A percentile compares a stretch with the other conserved stretches of the same genome.
phyloP scores from a whole-genome alignment of 176 grass and related monocot genomes.

The Triticum turgidum region DNA sequence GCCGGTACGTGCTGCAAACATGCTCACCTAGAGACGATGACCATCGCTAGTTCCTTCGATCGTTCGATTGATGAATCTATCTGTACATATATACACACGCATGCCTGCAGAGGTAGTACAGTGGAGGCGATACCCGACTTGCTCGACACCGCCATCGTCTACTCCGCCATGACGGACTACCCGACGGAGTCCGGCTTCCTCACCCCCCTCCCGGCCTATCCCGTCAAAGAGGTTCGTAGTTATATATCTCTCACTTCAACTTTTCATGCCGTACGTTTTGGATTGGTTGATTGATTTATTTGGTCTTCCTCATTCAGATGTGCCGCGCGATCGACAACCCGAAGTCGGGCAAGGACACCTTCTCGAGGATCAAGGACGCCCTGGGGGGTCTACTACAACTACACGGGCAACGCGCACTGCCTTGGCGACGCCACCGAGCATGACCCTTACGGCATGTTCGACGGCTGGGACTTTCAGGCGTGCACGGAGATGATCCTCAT shows the following conservation, averaged over 20 bases:
- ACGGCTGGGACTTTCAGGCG: conserved; percentile 55
- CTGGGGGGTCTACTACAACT: conserved; percentile 65
- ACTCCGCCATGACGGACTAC: conserved; percentile 62
- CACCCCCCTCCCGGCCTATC: conserved; percentile 50
- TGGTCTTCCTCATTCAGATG: conserved; percentile 18
- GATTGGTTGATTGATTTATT: background rate
- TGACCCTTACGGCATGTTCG: conserved; percentile 31
- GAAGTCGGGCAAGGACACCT: conserved; percentile 5
- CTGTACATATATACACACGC: background rate
- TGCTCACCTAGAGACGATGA: background rate
- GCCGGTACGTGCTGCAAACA: background rate
- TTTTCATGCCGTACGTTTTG: background rate
- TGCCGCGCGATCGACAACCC: conserved; percentile 60
- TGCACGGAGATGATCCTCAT: conserved; percentile 61
- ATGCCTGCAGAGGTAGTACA: background rate
- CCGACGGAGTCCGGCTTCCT: conserved; percentile 52
- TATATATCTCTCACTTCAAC: background rate
- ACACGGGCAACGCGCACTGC: conserved; percentile 34
- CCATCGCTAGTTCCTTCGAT: background rate
- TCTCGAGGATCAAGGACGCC: conserved; percentile 33
- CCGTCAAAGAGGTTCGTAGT: conserved; percentile 32
- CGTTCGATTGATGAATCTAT: background rate
- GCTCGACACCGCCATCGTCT: conserved; percentile 26
- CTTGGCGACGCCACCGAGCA: background rate
- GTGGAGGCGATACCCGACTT: background rate